Percentiles rank a stretch among this genome's conserved stretches.
Conservation (phyloP, 768 basidiomycete genomes). For the Psilocybe cyanescens region DNA sequence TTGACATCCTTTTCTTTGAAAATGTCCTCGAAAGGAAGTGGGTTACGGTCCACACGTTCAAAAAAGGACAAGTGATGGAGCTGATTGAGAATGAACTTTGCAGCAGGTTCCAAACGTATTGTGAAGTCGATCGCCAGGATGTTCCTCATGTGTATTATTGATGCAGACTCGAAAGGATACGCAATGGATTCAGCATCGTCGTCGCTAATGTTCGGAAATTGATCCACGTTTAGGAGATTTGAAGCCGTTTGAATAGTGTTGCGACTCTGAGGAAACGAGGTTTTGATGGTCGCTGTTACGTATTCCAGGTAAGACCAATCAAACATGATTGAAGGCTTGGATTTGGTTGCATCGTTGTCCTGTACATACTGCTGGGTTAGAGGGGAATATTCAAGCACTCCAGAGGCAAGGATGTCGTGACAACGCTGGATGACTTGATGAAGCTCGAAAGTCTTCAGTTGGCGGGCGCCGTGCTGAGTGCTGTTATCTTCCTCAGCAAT, state of each 20-base stretch:
- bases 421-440: constrained; percentile 55
- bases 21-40: constrained; percentile 40
- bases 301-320: constrained; percentile 70
- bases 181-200: constrained; percentile 26
- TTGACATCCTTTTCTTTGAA: constrained; percentile 34
- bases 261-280: constrained; percentile 33
- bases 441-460: constrained; percentile 61
- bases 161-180: constrained; percentile 60
- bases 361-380: constrained; percentile 56
- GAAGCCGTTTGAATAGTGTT: constrained; percentile 31
- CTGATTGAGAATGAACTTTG: constrained; percentile 58
- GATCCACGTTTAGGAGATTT: constrained; percentile 51
- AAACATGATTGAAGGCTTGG: constrained; percentile 59
- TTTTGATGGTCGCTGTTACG: constrained; percentile 60
- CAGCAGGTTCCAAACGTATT: constrained; percentile 55
- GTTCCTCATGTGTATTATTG: constrained; percentile 62
- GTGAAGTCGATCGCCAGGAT: constrained; percentile 63
- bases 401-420: constrained; percentile 51
- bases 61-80: constrained; percentile 68
- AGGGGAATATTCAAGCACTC: constrained; percentile 44
- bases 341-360: constrained; percentile 45
- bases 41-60: constrained; percentile 42
- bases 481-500: constrained; percentile 41
- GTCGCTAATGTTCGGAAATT: constrained; percentile 22
- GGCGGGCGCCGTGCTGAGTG: constrained; percentile 30